Evolutionary conservation across 768 basidiomycete genomes (phyloP).

Genomic region (Daedaleopsis nitida): DNA sequence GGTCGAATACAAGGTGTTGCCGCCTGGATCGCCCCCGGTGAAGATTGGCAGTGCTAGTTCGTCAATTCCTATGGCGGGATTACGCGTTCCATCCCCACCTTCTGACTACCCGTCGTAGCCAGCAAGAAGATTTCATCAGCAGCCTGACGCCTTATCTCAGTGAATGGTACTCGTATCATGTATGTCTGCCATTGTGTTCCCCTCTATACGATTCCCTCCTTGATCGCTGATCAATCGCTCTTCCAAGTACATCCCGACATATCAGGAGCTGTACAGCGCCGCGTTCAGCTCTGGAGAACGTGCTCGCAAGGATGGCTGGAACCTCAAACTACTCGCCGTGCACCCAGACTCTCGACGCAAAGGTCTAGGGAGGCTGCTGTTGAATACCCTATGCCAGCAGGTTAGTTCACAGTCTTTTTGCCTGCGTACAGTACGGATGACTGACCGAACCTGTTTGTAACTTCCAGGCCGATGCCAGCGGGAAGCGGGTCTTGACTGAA

Average conservation of each 20-base stretch:
- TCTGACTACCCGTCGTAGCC: constrained; percentile 3
- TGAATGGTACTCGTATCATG: constrained; percentile 21
- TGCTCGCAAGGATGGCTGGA: constrained; percentile 18
- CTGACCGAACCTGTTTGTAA: background rate
- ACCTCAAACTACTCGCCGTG: constrained; percentile 22
- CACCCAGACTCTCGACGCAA: constrained; percentile 15
- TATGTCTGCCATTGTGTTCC: background rate
- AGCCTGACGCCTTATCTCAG: constrained; percentile 14
- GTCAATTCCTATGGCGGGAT: background rate
- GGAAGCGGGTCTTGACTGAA: constrained; percentile 8
- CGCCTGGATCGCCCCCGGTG: constrained; percentile 9
- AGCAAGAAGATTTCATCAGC: constrained; percentile 11
- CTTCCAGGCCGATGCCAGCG: constrained; percentile 12
- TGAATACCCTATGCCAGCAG: constrained; percentile 14
- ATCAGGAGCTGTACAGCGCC: constrained; percentile 20
- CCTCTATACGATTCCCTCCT: background rate
- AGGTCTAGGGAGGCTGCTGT: constrained; percentile 20
- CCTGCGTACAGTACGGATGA: background rate
- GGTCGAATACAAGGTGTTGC: constrained; percentile 13
- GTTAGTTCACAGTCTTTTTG: background rate
- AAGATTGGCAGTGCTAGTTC: constrained; percentile 21
- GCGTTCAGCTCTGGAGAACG: constrained; percentile 13
- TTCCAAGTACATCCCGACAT: constrained; percentile 19
- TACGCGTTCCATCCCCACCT: background rate
- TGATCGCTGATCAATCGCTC: background rate